Conservation (phyloP, 1,139 yeast species). For the Candida sanyaensis region DNA sequence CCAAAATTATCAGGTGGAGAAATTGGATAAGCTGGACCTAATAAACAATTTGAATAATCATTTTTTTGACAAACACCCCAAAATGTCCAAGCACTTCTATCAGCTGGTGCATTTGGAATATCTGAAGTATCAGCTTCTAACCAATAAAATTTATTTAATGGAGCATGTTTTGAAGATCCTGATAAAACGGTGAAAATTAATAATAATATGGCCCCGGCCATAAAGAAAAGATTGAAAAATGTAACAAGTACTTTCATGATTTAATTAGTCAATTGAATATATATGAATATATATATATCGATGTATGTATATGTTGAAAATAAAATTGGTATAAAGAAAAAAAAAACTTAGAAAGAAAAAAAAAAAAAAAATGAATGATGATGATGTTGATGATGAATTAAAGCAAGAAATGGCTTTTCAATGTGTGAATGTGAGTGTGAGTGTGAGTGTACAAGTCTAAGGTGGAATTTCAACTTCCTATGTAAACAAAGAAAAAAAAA, state of each 20-base stretch:
- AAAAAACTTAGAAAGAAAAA: neutral
- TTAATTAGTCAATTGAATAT: neutral
- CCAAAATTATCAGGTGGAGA: conserved; percentile 73
- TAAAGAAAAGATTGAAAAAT: conserved; percentile 39
- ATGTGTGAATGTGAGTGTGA: too few relatives aligned
- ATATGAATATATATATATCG: neutral
- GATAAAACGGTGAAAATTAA: conserved; percentile 64
- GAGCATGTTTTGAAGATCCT: conserved; percentile 61
- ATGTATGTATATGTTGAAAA: too few relatives aligned
- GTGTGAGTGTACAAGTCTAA: too few relatives aligned
- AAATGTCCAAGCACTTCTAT: conserved; percentile 70
- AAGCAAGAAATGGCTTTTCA: neutral
- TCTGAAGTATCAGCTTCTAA: conserved; percentile 64
- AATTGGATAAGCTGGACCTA: conserved; percentile 62
- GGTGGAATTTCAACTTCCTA: too few relatives aligned
- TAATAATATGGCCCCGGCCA: conserved; percentile 57
- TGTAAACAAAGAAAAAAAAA: too few relatives aligned
- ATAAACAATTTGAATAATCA: conserved; percentile 44
- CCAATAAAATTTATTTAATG: conserved; percentile 72
- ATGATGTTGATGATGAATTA: neutral
- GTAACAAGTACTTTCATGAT: conserved; percentile 38
- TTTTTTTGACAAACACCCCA: conserved; percentile 71
- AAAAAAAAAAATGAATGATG: neutral
- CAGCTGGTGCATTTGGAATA: conserved; percentile 53
- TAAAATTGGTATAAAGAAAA: neutral